Evolutionary conservation across 305 asterid genomes (phyloP).

Genomic region (Fraxinus paxiana): DNA sequence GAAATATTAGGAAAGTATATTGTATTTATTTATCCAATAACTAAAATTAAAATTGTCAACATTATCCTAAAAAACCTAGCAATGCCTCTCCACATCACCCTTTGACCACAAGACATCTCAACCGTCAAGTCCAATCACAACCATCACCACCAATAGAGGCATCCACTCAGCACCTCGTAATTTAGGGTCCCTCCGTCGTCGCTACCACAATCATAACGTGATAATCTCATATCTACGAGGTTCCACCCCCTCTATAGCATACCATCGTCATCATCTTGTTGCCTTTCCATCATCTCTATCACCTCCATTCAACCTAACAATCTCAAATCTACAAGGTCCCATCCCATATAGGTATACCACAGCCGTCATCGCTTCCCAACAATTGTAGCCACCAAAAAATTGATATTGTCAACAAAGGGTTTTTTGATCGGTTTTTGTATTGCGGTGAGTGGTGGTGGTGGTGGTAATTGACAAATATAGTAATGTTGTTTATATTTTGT

Average conservation of each 20-base stretch:
- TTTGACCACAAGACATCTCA: neutral
- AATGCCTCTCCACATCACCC: neutral
- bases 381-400: neutral
- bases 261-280: neutral
- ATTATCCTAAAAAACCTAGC: neutral
- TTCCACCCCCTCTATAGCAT: neutral
- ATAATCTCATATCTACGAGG: neutral
- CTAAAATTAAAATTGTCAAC: no score
- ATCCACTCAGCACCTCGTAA: neutral
- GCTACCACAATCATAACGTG: neutral
- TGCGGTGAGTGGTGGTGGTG: neutral
- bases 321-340: neutral
- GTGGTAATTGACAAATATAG: neutral
- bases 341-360: neutral
- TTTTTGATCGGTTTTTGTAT: neutral
- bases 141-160: neutral
- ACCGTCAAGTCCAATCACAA: neutral
- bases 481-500: neutral
- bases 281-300: neutral
- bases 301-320: neutral
- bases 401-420: no score
- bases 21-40: neutral
- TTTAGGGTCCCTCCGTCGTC: neutral
- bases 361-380: neutral
- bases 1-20: no score